Base-by-base conservation (phyloP, 768 basidiomycete species). In the Polyporus arcularius region DNA sequence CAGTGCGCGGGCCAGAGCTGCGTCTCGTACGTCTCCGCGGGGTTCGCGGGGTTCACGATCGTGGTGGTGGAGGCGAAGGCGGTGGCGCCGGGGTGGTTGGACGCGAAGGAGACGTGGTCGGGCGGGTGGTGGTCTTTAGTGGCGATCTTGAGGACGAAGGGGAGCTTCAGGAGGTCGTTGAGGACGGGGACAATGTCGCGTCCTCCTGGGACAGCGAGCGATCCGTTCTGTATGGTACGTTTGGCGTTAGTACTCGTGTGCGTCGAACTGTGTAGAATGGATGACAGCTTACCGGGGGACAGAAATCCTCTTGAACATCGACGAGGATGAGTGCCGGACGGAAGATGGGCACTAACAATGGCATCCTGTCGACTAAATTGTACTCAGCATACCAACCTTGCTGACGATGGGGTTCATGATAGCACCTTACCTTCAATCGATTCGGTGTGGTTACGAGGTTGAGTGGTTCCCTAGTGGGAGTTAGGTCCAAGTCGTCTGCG, bases 291-390 rank as follows among this genome's bases (percentile, higher is more conserved):
- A 70, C 71, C 35, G 70, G 71, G 53, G 71, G 71, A 30, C 93
- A 82, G 67, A 96, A 96, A 72, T 96, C 93, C 68, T 90, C 82
- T 71, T 96, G 93, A 72, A 92, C 81, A 69, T 94, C 92, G 40
- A 94, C 76, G 56, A 93, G 80, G 53, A 92, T 68, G 21, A 93
- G 78, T 0, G 87, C 90, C 35, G 81, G 80, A 1, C 68, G 70
- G 62, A 78, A 73, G 2, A 58, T 45, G 31, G 46, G 26, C 18
- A 58, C 47, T 14, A 32, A 31, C 28, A 48, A 26, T 30, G 15
- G 43, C 43, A 49, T 58, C 32, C 31, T 42, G 46, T 3, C 5
- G 14, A 18, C 28, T 6, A 6, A 6, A 6, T 16, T 43, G 9
- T 6, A 11, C 1, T 15, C 48, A 50, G 48, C n/a, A n/a, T n/a